Evolutionary conservation across 495 filamentous ascomycete genomes (phyloP).

Genomic region (Aspergillus wentii): DNA sequence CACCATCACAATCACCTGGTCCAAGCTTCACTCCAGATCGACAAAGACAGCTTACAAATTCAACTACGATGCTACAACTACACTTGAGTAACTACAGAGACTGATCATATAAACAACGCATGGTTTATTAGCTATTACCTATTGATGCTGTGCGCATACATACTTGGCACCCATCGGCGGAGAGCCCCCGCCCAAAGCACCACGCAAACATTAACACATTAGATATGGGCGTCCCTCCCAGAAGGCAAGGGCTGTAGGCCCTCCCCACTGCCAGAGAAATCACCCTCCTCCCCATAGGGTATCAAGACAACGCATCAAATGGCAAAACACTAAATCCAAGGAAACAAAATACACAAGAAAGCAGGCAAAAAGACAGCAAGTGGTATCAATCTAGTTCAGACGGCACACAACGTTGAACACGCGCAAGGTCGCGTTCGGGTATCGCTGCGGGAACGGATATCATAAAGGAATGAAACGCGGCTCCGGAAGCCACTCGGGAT

Average conservation of each 20-base stretch:
- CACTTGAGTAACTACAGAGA: too few relatives aligned
- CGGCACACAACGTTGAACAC: constrained; percentile 36
- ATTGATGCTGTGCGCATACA: constrained; percentile 10
- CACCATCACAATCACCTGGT: too few relatives aligned
- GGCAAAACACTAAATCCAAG: constrained; percentile 21
- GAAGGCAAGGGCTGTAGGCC: constrained; percentile 10
- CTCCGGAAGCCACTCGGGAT: constrained; percentile 13
- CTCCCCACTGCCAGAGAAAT: constrained; percentile 14
- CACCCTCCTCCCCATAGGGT: constrained; percentile 34
- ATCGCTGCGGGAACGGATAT: constrained; percentile 34
- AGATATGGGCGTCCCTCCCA: constrained; percentile 7
- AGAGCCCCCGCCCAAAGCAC: too few relatives aligned
- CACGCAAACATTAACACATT: constrained; percentile 7
- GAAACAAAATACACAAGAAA: constrained; percentile 25
- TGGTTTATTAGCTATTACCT: constrained; percentile 22
- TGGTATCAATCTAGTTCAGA: constrained; percentile 51
- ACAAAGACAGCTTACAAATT: too few relatives aligned
- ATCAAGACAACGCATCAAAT: constrained; percentile 27
- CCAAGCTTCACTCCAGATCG: too few relatives aligned
- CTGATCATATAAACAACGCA: too few relatives aligned
- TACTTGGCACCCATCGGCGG: constrained; percentile 1
- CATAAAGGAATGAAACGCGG: constrained; percentile 35
- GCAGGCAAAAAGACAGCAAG: constrained; percentile 16
- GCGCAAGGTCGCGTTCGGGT: constrained; percentile 27
- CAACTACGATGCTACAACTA: too few relatives aligned